Conservation (phyloP, 345 rosid species). For the Luvunga scandens region DNA sequence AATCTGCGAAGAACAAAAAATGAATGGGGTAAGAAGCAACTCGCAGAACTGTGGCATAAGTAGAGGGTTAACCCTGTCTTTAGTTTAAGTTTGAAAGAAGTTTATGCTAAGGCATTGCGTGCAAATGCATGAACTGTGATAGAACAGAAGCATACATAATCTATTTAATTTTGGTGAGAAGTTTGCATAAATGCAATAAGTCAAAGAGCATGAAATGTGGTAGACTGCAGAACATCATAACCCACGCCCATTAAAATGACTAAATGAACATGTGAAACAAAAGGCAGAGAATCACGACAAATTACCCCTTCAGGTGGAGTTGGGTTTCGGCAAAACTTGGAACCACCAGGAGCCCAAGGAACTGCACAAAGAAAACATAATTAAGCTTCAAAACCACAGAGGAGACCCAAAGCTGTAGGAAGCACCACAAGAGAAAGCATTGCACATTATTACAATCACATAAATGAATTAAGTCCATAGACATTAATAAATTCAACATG, state of each 20-base stretch:
- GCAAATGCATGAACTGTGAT: not conserved
- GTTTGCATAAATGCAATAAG: not conserved
- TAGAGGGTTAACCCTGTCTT: not conserved
- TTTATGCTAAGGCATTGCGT: not conserved
- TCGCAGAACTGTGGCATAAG: not conserved
- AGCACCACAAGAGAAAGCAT: not conserved
- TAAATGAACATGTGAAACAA: not conserved
- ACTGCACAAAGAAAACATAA: conserved; percentile 47
- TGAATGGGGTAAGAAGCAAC: not conserved
- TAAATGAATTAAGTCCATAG: not conserved
- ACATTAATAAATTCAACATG: not conserved
- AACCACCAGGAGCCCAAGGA: conserved; percentile 99
- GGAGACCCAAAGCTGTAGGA: not conserved
- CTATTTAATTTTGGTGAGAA: not conserved
- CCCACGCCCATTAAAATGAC: not conserved
- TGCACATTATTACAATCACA: not conserved
- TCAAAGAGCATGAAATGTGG: not conserved
- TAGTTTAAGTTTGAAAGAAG: not conserved
- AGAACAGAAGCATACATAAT: not conserved
- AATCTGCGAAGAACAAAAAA: conserved; percentile 57
- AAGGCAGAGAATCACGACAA: not conserved
- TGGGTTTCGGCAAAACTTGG: conserved; percentile 93
- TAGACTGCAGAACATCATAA: not conserved
- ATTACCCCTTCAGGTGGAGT: conserved; percentile 91
- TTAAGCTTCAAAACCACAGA: conserved; percentile 4